Evolutionary conservation across 1,284 basidiomycete genomes (phyloP).

Genomic region (Agaricales sp.): DNA sequence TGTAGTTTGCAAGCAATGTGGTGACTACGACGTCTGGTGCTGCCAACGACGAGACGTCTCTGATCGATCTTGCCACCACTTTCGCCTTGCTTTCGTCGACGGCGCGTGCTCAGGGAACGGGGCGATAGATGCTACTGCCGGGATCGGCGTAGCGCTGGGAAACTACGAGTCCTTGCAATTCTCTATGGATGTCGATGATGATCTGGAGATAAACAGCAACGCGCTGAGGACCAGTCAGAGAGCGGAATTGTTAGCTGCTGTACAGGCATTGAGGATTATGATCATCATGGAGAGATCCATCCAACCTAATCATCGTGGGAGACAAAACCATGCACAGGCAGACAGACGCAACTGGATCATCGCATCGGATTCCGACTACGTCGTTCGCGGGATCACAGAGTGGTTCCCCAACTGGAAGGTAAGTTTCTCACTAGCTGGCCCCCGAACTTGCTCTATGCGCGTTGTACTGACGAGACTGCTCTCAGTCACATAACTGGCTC

Average conservation of each 20-base stretch:
- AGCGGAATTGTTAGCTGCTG: slow-evolving; percentile 24
- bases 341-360: slow-evolving; percentile 12
- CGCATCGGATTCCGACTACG: slow-evolving; percentile 25
- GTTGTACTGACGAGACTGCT: background rate
- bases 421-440: too few species aligned
- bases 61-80: background rate
- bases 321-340: background rate
- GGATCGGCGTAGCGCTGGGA: background rate
- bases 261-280: slow-evolving; percentile 12
- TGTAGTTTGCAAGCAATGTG: background rate
- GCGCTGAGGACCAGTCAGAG: slow-evolving; percentile 21
- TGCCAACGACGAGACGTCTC: background rate
- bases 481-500: slow-evolving; percentile 15
- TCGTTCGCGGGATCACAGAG: slow-evolving; percentile 24
- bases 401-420: slow-evolving; percentile 23
- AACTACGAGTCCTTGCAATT: background rate
- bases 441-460: too few species aligned
- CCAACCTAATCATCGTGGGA: background rate
- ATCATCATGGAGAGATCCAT: slow-evolving; percentile 4
- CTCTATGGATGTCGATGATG: slow-evolving; percentile 15
- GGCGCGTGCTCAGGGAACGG: background rate
- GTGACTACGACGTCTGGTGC: background rate
- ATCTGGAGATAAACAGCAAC: slow-evolving; percentile 13
- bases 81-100: background rate
- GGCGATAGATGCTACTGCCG: background rate